Conservation (phyloP, 345 rosid species). For the Eutrema japonicum region DNA sequence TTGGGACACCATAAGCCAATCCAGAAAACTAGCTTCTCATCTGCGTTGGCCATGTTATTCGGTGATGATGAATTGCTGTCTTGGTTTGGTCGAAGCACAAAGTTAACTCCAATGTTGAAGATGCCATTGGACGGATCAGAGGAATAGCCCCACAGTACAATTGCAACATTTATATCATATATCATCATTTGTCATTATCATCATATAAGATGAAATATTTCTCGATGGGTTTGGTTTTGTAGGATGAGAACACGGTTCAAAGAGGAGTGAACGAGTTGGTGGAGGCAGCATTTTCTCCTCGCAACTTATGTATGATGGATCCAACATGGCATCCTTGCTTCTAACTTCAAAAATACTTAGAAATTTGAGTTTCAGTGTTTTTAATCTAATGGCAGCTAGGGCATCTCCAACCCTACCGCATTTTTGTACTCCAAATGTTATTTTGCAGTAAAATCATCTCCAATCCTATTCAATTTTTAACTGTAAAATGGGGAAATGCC, state of each 20-base stretch:
- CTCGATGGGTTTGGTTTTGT: constrained; percentile 29
- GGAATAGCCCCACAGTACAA: constrained; percentile 78
- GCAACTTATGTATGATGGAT: constrained; percentile 98
- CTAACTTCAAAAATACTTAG: constrained; percentile 42
- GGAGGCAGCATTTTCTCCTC: constrained; percentile 86
- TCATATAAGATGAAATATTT: constrained; percentile 11
- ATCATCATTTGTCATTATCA: not conserved
- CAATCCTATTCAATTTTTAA: too few relatives aligned
- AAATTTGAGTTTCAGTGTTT: constrained; percentile 1
- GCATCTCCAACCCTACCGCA: too few relatives aligned
- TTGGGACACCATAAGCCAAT: too few relatives aligned
- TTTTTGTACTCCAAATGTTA: too few relatives aligned
- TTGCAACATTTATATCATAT: constrained; percentile 19
- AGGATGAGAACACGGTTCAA: constrained; percentile 92
- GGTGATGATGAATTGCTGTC: too few relatives aligned
- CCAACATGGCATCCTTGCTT: constrained; percentile 99
- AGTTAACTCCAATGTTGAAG: constrained; percentile 52
- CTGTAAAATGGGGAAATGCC: too few relatives aligned
- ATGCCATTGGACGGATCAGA: constrained; percentile 68
- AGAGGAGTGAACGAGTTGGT: constrained; percentile 85
- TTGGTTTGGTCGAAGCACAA: too few relatives aligned
- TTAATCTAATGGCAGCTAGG: not conserved
- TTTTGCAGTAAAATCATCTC: too few relatives aligned
- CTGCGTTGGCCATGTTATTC: too few relatives aligned
- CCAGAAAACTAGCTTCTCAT: too few relatives aligned